Conservation (phyloP, 1,139 yeast species). For the Geotrichum histeridarum region DNA sequence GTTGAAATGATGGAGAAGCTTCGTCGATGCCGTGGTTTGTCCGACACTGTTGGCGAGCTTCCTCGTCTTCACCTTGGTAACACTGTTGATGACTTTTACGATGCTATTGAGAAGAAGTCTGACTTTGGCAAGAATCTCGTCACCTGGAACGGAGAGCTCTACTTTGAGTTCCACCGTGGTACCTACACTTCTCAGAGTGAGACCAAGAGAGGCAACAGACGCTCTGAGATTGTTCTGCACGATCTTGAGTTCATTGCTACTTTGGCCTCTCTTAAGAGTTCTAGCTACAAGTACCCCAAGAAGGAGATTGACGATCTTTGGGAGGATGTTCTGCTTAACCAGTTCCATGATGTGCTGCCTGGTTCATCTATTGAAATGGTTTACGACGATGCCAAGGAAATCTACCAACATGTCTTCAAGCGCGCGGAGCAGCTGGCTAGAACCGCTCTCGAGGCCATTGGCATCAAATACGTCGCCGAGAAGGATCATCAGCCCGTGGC, state of each 20-base stretch:
- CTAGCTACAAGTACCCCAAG: constrained; percentile 63
- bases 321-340: constrained; percentile 86
- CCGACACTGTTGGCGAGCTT: constrained; percentile 68
- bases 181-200: constrained; percentile 92
- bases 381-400: constrained; percentile 86
- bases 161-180: constrained; percentile 93
- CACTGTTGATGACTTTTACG: constrained; percentile 75
- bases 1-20: constrained; percentile 89
- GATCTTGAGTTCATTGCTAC: constrained; percentile 84
- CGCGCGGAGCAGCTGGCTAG: constrained; percentile 50
- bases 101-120: constrained; percentile 57
- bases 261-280: constrained; percentile 53
- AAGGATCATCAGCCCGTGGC: constrained; percentile 29
- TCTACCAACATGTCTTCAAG: constrained; percentile 55
- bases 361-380: constrained; percentile 96
- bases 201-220: constrained; percentile 74
- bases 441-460: constrained; percentile 48
- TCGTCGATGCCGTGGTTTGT: constrained; percentile 82
- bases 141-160: constrained; percentile 89
- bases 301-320: constrained; percentile 63
- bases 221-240: constrained; percentile 71
- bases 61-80: constrained; percentile 77
- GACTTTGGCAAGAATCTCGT: constrained; percentile 65
- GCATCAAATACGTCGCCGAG: constrained; percentile 28
- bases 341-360: constrained; percentile 94